Conservation (phyloP, 352 stramenopile species). For the Phytophthora rubi region DNA sequence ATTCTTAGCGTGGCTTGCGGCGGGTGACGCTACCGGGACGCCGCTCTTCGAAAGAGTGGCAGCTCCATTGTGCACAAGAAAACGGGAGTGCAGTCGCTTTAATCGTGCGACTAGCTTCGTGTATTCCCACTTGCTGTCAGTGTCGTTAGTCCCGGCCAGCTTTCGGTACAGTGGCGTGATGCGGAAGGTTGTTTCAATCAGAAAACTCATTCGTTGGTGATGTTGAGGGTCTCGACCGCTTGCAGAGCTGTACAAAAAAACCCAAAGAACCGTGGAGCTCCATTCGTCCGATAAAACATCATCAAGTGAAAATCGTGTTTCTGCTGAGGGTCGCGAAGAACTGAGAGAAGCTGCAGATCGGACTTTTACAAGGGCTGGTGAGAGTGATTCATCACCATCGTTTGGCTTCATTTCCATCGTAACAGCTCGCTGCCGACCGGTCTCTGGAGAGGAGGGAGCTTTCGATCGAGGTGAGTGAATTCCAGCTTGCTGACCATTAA, state of each 20-base stretch:
- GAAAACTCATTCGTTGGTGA: slow-evolving; percentile 63
- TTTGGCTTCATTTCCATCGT: slow-evolving; percentile 2
- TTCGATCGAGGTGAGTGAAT: neutral
- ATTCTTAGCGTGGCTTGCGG: slow-evolving; percentile 23
- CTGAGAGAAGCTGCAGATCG: slow-evolving; percentile 18
- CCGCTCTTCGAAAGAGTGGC: slow-evolving; percentile 9
- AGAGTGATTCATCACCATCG: neutral
- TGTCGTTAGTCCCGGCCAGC: slow-evolving; percentile 2
- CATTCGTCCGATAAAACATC: slow-evolving; percentile 70
- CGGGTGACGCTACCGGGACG: slow-evolving; percentile 28
- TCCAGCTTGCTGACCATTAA: slow-evolving; percentile 1
- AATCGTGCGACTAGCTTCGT: slow-evolving; percentile 6
- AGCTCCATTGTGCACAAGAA: slow-evolving; percentile 24
- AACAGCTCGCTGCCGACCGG: slow-evolving; percentile 20
- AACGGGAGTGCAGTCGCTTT: slow-evolving; percentile 24
- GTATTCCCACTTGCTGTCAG: slow-evolving; percentile 7
- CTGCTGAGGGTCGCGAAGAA: neutral
- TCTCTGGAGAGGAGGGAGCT: neutral
- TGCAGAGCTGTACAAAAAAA: slow-evolving; percentile 61
- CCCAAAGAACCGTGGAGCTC: slow-evolving; percentile 77
- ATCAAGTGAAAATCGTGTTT: slow-evolving; percentile 46
- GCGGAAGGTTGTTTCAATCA: slow-evolving; percentile 63
- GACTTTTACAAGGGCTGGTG: slow-evolving; percentile 10
- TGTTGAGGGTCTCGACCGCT: slow-evolving; percentile 31
- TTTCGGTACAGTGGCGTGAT: slow-evolving; percentile 48